Base-by-base conservation (phyloP, 2,329 filamentous ascomycete species). In the Immersiporthe knoxdaviesiana region DNA sequence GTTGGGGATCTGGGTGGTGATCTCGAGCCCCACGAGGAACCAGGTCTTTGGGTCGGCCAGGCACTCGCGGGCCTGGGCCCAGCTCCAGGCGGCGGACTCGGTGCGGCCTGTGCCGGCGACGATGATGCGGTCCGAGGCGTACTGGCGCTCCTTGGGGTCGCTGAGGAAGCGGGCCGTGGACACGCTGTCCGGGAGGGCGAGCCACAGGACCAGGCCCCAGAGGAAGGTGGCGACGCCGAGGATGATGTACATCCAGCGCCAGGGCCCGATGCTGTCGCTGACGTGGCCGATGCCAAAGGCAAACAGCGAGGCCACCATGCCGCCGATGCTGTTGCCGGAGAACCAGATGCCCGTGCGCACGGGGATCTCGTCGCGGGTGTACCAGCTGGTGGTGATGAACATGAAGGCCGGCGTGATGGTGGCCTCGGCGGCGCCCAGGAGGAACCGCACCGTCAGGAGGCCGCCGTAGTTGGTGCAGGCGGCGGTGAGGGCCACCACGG, bases 1-100 rank as follows among this genome's bases (percentile, higher is more conserved):
- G 71, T 90, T 90, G 54, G 88, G 87, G 32, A 90, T 88, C 76
- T 87, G 84, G 1, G 82, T 84, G 2, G 85, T 76, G 5, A 89
- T 71, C 30, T 84, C 81, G 30, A 90, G 82, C 1, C 78, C 79
- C 68, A 87, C 82, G 60, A 90, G 81, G 62, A 89, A 78, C 87
- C 86, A 90, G 0, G 86, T 87, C 75, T 90, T 89, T 3, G 85
- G 86, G 72, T 89, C 88, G 12, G 79, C 66, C 0, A 89, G 75
- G 63, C 85, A 87, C 75, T 90, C 87, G 6, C 76, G 69, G 37
- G 83, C 77, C 73, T 90, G 88, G 2, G 82, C 78, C 80, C 82
- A 83, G 65, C 79, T 81, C 81, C 84, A 89, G 12, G 72, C 75
- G 1, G 81, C 77, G 14, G 83, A 81, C 41, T 85, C 82, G 0